A percentile compares a stretch with the other conserved stretches of the same genome.
Conservation (phyloP, 768 basidiomycete species). For the Tephrocybe sp. region DNA sequence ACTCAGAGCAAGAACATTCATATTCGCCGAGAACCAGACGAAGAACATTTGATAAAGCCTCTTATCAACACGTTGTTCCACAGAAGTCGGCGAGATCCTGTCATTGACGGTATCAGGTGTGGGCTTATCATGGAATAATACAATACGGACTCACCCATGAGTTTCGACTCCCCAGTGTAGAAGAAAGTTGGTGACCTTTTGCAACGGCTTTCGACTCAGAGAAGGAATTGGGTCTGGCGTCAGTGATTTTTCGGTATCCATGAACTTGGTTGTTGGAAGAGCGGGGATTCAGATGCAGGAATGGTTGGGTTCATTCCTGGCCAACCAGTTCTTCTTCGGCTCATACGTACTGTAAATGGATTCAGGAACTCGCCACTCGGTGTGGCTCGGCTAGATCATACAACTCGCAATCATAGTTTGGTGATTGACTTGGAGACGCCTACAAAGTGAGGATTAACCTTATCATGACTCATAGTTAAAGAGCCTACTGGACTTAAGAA, state of each 20-base stretch:
- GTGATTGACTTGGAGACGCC: too few species aligned
- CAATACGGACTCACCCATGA: constrained; percentile 23
- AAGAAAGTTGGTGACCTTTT: constrained; percentile 19
- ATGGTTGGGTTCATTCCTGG: too few species aligned
- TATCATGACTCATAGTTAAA: too few species aligned
- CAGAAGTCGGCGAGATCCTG: constrained; percentile 53
- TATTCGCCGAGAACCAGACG: constrained; percentile 69
- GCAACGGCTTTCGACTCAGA: not conserved
- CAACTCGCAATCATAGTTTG: too few species aligned
- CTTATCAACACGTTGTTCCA: constrained; percentile 50
- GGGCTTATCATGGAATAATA: not conserved
- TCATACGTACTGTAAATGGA: too few species aligned
- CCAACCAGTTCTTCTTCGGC: not conserved
- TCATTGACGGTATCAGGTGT: not conserved
- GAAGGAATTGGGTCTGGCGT: not conserved
- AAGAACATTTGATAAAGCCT: constrained; percentile 66
- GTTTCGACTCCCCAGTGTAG: constrained; percentile 31
- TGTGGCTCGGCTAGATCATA: too few species aligned
- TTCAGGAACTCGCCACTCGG: too few species aligned
- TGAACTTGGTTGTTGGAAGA: not conserved
- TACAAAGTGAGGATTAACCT: too few species aligned
- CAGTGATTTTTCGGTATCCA: not conserved
- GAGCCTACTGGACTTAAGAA: not conserved
- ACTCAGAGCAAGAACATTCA: constrained; percentile 63
- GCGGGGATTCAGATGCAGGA: not conserved